Evolutionary conservation across 768 basidiomycete species (phyloP).

Genomic region (Pleurotus pulmonarius): DNA sequence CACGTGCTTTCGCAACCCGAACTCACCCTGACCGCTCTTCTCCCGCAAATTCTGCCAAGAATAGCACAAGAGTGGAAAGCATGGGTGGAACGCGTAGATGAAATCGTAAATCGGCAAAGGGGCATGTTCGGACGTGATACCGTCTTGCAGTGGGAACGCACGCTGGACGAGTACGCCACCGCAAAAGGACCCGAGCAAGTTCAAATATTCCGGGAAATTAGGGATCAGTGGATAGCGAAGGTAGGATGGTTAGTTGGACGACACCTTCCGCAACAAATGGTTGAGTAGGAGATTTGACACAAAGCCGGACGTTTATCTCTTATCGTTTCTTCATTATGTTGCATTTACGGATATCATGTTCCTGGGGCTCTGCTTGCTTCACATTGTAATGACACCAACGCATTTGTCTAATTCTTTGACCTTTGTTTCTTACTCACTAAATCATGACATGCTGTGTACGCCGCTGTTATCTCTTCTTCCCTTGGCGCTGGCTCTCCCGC

Average conservation of each 20-base stretch:
- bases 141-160: conserved; percentile 65
- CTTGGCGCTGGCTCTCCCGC: too few relatives aligned
- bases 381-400: background rate
- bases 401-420: background rate
- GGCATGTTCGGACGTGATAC: conserved; percentile 79
- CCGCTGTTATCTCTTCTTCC: too few relatives aligned
- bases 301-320: background rate
- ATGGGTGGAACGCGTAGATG: conserved; percentile 71
- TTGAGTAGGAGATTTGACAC: conserved; percentile 16
- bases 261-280: conserved; percentile 32
- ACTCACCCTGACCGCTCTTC: conserved; percentile 57
- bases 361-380: conserved; percentile 1
- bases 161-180: conserved; percentile 63
- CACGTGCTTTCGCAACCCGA: conserved; percentile 68
- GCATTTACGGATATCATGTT: background rate
- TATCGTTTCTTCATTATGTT: background rate
- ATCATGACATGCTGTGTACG: too few relatives aligned
- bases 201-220: conserved; percentile 32
- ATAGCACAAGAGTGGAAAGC: conserved; percentile 72
- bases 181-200: conserved; percentile 36
- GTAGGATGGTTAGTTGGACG: conserved; percentile 78
- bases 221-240: conserved; percentile 66
- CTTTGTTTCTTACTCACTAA: too few relatives aligned
- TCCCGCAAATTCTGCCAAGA: conserved; percentile 57
- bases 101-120: conserved; percentile 64